A percentile compares a stretch with the other conserved stretches of the same genome.
Evolutionary conservation across 1,139 yeast genomes (phyloP).

Genomic region (Hyphopichia burtonii): DNA sequence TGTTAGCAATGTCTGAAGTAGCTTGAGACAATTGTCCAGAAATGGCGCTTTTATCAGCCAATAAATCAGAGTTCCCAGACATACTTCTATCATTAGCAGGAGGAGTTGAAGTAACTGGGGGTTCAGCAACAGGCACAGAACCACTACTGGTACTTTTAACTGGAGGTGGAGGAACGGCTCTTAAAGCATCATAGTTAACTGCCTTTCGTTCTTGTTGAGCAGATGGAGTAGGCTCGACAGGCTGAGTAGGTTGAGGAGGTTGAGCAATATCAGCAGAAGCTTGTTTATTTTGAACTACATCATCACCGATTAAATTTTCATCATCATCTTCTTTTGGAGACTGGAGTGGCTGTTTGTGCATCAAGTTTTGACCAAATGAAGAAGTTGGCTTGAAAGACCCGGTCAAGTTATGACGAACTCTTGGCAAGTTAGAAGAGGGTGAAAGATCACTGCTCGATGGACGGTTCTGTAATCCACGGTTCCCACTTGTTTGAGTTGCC

Average conservation of each 20-base stretch:
- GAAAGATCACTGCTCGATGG: conserved; percentile 37
- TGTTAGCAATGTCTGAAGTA: conserved; percentile 82
- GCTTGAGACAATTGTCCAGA: conserved; percentile 74
- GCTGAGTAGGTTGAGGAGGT: conserved; percentile 4
- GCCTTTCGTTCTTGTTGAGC: conserved; percentile 14
- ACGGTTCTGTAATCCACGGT: conserved; percentile 17
- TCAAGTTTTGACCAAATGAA: conserved; percentile 62
- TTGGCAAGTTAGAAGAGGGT: conserved; percentile 36
- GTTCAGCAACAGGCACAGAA: conserved; percentile 9
- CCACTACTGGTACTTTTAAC: conserved; percentile 12
- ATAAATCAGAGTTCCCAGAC: conserved; percentile 43
- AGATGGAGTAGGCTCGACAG: conserved; percentile 8
- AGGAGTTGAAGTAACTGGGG: conserved; percentile 10
- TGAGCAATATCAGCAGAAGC: conserved; percentile 7
- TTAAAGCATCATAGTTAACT: conserved; percentile 47
- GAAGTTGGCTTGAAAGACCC: conserved; percentile 59
- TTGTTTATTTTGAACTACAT: conserved; percentile 10
- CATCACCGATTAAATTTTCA: conserved; percentile 29
- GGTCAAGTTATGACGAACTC: conserved; percentile 36
- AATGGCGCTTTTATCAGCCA: conserved; percentile 55
- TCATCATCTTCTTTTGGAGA: conserved; percentile 20
- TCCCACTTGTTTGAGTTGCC: neutral
- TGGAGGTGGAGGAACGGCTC: conserved; percentile 51
- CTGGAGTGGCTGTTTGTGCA: conserved; percentile 28
- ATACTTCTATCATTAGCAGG: conserved; percentile 2